Percentiles rank a stretch among this genome's conserved stretches.
Conservation (phyloP, 2,329 filamentous ascomycete species). For the Grosmannia penicillata region DNA sequence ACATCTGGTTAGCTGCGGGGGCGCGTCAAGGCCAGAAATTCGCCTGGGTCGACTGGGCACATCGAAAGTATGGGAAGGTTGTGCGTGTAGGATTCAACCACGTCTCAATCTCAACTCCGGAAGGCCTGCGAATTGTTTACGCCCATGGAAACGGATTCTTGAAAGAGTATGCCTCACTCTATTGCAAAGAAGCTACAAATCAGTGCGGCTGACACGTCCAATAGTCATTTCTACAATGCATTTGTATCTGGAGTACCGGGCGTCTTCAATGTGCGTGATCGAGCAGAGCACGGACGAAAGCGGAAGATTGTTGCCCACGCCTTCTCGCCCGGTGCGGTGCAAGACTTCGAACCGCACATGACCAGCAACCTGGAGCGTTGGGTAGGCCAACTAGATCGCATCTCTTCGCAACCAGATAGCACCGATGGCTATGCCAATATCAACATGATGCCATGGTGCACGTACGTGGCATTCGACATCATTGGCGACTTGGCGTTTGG, state of each 20-base stretch:
- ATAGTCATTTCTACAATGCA: constrained; percentile 8
- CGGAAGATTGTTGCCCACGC: constrained; percentile 56
- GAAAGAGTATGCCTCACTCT: constrained; percentile 5
- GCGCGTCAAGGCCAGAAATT: constrained; percentile 6
- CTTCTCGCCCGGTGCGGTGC: constrained; percentile 23
- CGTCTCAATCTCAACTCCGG: constrained; percentile 6
- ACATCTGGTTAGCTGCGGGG: constrained; percentile 6
- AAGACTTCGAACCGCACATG: constrained; percentile 10
- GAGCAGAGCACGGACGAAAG: constrained; percentile 53
- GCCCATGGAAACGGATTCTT: constrained; percentile 9
- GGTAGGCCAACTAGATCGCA: constrained; percentile 5
- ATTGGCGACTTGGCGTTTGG: constrained; percentile 30
- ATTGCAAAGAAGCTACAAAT: too few species aligned
- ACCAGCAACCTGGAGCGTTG: constrained; percentile 6
- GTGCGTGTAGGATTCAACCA: constrained; percentile 9
- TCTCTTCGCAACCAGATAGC: neutral
- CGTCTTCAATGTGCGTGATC: constrained; percentile 55
- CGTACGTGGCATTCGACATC: constrained; percentile 23
- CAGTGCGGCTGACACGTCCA: neutral
- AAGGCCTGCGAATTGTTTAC: constrained; percentile 7
- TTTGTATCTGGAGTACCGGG: constrained; percentile 9
- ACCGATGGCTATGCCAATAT: constrained; percentile 2
- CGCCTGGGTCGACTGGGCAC: constrained; percentile 6
- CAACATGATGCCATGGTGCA: constrained; percentile 14
- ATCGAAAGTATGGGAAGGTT: constrained; percentile 8